Base-by-base conservation (phyloP, 345 rosid genomes). In the Sonneratia caseolaris region DNA sequence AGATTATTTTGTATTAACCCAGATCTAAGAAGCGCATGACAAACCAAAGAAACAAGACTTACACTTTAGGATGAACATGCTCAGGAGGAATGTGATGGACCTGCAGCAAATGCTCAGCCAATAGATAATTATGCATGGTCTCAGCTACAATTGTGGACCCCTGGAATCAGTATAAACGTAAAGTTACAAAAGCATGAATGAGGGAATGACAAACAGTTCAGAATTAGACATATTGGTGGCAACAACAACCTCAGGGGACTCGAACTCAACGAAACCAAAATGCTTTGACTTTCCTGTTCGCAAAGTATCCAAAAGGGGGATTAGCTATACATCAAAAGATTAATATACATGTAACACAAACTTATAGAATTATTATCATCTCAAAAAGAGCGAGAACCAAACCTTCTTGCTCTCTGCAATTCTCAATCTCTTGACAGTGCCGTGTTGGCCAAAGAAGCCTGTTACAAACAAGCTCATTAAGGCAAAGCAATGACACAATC, bases 221-320 rank as follows among this genome's bases (percentile, higher is more conserved):
- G 12, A 24, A 21, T n/a, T 3, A 16, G 43, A 72, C 27, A 11
- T 38, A 70, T 8, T 37, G 48, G 55, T 47, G 13, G 62, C 59
- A 13, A 22, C 57, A 22, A 69, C 73, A 69, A 90, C 99, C 94
- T 95, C 96, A 65, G 97, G 80, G 73, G 86, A 86, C 67, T 88
- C 88, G 61, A 95, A 90, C 74, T 95, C 83, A 5, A 92, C 83
- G 84, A 95, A 95, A 56, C 98, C 97, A 81, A 81, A 95, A 82
- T 95, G 99, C 85, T 84, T 95, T 0, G 98, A 92, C 71, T 85
- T 90, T 72, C 99, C 99, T 53, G 96, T 92, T 97, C 92, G 87
- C 22, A 21, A 75, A 78, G 74, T 22, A 76, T 77, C 64, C 48
- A 47, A 71, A 7, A 67, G 38, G 38, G 45, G 59, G 24, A 37